Conservation (phyloP, 1,139 yeast species). For the Candida sp. region DNA sequence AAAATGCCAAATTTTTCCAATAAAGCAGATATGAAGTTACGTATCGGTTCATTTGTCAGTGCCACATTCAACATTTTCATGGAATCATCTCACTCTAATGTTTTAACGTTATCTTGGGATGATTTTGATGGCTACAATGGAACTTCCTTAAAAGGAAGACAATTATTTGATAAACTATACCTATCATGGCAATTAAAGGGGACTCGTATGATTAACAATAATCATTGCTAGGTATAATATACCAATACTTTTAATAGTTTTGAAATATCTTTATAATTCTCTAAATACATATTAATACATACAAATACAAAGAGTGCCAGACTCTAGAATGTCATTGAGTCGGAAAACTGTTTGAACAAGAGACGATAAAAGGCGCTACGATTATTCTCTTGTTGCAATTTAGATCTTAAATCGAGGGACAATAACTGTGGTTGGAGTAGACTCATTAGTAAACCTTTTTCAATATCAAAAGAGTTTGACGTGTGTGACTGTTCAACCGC, state of each 20-base stretch:
- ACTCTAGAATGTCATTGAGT: conserved; percentile 1
- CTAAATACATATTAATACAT: too few relatives aligned
- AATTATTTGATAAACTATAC: conserved; percentile 48
- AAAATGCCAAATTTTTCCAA: background rate
- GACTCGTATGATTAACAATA: too few relatives aligned
- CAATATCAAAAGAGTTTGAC: background rate
- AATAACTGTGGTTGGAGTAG: background rate
- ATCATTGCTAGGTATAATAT: too few relatives aligned
- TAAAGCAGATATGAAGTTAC: background rate
- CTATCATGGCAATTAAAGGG: conserved; percentile 37
- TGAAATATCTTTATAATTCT: too few relatives aligned
- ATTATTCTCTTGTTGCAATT: background rate
- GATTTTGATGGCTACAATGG: conserved; percentile 75
- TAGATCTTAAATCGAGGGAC: background rate
- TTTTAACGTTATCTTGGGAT: conserved; percentile 37
- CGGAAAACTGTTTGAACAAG: background rate
- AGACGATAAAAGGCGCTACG: background rate
- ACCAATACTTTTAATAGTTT: too few relatives aligned
- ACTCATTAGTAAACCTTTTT: background rate
- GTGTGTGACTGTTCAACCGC: background rate
- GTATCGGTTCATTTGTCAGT: background rate
- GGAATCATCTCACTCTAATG: conserved; percentile 4
- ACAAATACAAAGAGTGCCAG: background rate
- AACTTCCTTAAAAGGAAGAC: conserved; percentile 47
- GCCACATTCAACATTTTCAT: conserved; percentile 8